Evolutionary conservation across 768 basidiomycete genomes (phyloP).

Genomic region (Boletus vermiculosoides): DNA sequence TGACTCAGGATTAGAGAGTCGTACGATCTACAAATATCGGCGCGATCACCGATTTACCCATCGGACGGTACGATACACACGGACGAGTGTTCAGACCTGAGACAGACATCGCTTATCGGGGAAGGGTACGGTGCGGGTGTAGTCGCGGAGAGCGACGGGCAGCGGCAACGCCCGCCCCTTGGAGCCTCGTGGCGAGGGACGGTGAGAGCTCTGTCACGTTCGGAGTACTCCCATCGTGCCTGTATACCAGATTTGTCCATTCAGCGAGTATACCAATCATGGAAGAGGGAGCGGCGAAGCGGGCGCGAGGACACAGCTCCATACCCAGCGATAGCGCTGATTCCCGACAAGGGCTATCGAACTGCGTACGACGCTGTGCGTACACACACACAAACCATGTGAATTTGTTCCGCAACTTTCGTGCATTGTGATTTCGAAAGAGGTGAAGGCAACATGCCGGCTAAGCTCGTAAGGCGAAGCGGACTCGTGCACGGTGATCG

Average conservation of each 20-base stretch:
- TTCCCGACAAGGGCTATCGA: neutral
- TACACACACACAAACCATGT: slow-evolving; percentile 1
- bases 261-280: neutral
- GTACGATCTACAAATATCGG: neutral
- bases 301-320: neutral
- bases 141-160: neutral
- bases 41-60: slow-evolving; percentile 4
- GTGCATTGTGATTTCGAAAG: slow-evolving; percentile 8
- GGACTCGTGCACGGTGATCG: slow-evolving; percentile 18
- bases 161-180: neutral
- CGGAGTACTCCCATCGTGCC: slow-evolving; percentile 1
- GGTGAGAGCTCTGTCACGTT: slow-evolving; percentile 13
- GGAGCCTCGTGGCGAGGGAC: neutral
- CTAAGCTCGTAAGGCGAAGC: slow-evolving; percentile 20
- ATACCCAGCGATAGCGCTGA: neutral
- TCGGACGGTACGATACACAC: neutral
- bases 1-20: neutral
- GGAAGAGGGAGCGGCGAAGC: neutral
- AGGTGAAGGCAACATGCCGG: slow-evolving; percentile 10
- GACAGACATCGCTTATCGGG: slow-evolving; percentile 5
- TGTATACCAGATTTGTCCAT: neutral
- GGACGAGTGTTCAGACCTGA: slow-evolving; percentile 1
- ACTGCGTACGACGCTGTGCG: neutral
- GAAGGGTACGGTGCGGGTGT: neutral
- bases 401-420: slow-evolving; percentile 5